Base-by-base conservation (phyloP, 192 early-diverging fungal species). In the Coemansia sp. region DNA sequence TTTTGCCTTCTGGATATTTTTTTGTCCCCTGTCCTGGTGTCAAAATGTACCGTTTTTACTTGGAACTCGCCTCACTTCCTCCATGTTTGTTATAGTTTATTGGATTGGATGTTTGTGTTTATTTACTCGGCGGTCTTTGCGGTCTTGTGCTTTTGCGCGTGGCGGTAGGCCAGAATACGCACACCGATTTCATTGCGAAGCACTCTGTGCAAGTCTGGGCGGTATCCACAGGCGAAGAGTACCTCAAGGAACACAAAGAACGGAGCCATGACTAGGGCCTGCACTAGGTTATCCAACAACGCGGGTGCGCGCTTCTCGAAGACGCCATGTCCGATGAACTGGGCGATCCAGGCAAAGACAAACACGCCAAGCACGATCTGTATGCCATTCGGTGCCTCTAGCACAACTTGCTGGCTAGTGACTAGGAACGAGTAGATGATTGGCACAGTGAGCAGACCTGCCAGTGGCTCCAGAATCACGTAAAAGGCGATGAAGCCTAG, bases 221-320 rank as follows among this genome's bases (percentile, higher is more conserved):
- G 90, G 82, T 94, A 95, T 33, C 97, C 94, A 5, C 92, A 44
- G 66, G 71, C 76, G 74, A 98, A 97, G 53, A 98, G 77, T 10
- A 89, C 60, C 79, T 98, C 95, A 36, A 93, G 85, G 68, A 92
- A 95, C 7, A 97, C 94, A 85, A 98, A 98, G 76, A 95, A 95
- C 33, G 95, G 95, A 2, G 97, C 97, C 68, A 96, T 92, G 44
- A 97, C 91, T 31, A 97, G 50, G 3, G 97, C 95, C 88, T 97
- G 95, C 3, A 91, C 46, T 16, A 95, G 72, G 75, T 95, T 96
- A 70, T 98, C 93, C 27, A 93, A 52, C 29, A 98, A 76, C 24
- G 94, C 94, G 2, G 97, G 97, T 2, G 91, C 92, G 72, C 95
- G 88, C 70, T 88, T 90, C 68, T 98, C 97, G 60, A 82, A 89